Percentiles rank a stretch among this genome's conserved stretches.
phyloP scores from a whole-genome alignment of 352 stramenopile species.

The Thalassiosira livingstoniorum region DNA sequence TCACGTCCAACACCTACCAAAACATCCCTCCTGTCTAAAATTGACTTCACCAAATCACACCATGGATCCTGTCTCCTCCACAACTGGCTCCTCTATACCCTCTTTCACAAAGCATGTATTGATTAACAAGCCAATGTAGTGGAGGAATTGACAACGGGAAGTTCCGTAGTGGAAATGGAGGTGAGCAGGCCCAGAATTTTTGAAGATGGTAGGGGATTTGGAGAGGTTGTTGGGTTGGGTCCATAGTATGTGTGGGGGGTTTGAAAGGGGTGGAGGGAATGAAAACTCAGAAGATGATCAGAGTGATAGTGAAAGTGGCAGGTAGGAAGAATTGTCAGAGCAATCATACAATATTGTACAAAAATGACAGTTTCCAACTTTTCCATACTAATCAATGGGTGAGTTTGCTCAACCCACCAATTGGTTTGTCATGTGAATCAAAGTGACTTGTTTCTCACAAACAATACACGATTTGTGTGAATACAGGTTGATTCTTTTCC shows the following conservation, averaged over 20 bases:
- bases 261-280: conserved; percentile 75
- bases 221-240: conserved; percentile 96
- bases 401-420: conserved; percentile 89
- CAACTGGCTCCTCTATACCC: conserved; percentile 96
- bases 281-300: conserved; percentile 35
- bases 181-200: conserved; percentile 86
- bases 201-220: conserved; percentile 94
- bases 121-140: conserved; percentile 96
- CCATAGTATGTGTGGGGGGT: conserved; percentile 93
- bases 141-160: conserved; percentile 90
- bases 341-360: conserved; percentile 97
- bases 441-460: too few relatives aligned
- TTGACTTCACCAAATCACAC: conserved; percentile 90
- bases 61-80: conserved; percentile 96
- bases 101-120: conserved; percentile 95
- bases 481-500: too few relatives aligned
- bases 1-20: conserved; percentile 84
- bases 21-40: conserved; percentile 92
- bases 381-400: conserved; percentile 90
- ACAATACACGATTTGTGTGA: conserved; percentile 89
- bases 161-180: conserved; percentile 80
- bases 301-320: too few relatives aligned
- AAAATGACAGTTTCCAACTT: conserved; percentile 94
- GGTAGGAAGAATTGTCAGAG: conserved; percentile 90
- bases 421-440: too few relatives aligned